Percentiles rank a stretch among this genome's conserved stretches.
Evolutionary conservation across 2,329 filamentous ascomycete genomes (phyloP).

Genomic region (Diaporthe aspalathi): DNA sequence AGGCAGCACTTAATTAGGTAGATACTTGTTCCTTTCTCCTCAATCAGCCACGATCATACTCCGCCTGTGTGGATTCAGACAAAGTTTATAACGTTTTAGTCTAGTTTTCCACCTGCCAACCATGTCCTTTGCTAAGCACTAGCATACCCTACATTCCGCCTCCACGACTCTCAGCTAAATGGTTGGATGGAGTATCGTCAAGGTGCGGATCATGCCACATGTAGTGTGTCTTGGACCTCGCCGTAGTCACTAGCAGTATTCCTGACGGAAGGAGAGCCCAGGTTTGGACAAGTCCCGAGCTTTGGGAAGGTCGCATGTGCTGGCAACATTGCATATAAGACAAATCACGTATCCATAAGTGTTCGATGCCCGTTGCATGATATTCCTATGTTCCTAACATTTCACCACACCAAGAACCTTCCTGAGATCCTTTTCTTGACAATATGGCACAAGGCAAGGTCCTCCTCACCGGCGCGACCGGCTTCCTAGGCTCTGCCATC

Average conservation of each 20-base stretch:
- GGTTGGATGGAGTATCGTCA: neutral
- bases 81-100: neutral
- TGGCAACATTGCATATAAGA: neutral
- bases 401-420: neutral
- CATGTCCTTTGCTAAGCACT: constrained; percentile 18
- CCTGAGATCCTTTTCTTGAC: neutral
- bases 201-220: neutral
- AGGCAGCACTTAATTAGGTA: constrained; percentile 2
- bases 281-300: neutral
- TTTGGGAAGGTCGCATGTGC: neutral
- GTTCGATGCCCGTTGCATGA: neutral
- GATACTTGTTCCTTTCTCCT: no score
- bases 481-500: constrained; percentile 43
- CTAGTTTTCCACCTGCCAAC: neutral
- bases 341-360: neutral
- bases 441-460: constrained; percentile 35
- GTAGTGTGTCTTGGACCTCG: neutral
- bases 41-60: neutral
- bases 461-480: constrained; percentile 44
- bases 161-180: neutral
- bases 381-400: no score
- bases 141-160: neutral
- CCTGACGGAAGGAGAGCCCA: neutral
- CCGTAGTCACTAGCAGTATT: no score
- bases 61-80: neutral